Evolutionary conservation across 257 asterid genomes (phyloP), one percentile per base, ranked within the genome.

Genomic region (Fraxinus americana): DNA sequence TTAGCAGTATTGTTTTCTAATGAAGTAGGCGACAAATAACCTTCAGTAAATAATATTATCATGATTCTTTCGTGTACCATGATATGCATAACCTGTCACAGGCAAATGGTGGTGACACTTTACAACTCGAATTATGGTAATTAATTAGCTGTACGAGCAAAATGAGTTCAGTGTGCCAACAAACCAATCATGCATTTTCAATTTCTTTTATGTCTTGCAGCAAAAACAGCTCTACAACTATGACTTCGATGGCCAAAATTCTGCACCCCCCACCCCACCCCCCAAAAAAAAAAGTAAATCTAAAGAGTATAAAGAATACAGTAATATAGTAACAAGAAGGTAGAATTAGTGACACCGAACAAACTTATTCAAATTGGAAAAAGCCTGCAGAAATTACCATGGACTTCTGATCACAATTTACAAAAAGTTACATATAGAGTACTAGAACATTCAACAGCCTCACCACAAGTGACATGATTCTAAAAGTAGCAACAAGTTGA

Each of bases 401-500:
- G 35, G 35, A 63, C 69, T 12, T 63, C 7, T 63, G 32, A 61
- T 63, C 36, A 43, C 10, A 63, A 9, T 23, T 63, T 63, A 23
- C 27, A 57, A 17, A 7, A n/a, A 27, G 69, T 63, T 63, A 27
- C 69, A 63, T 63, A 8, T 25, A 43, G 17, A 43, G 43, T 12
- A 11, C 35, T 63, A 63, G 48, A 39, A 11, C 66, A 75, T 13
- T 65, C 82, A 68, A 32, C 19, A n/a, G 69, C 69, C 69, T 57
- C 32, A 50, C 52, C 30, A 25, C 36, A 32, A 75, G 54, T 43
- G 63, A 52, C 76, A 50, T 34, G 63, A 74, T 36, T 29, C 67
- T 65, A 43, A 45, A 43, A 70, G 4, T 70, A 73, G 63, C 59
- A 80, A 65, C 11, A 72, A 13, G 39, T 54, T 63, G 36, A 72